Evolutionary conservation across 352 stramenopile genomes (phyloP).

Genomic region (Phytophthora sansomeana): DNA sequence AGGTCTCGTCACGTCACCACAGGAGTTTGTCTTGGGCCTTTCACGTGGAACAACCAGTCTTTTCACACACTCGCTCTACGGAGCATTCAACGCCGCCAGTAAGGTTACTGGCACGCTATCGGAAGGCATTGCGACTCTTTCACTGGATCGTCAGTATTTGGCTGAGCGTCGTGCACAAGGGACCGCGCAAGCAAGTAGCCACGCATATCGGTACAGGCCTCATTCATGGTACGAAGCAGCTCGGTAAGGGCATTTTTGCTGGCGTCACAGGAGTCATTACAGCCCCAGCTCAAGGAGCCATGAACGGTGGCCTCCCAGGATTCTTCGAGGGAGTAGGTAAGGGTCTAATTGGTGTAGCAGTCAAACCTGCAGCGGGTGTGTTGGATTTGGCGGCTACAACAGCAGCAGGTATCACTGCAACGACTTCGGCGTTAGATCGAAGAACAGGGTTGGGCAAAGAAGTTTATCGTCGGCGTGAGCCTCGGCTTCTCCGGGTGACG

Average conservation of each 20-base stretch:
- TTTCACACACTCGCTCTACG: conserved; percentile 91
- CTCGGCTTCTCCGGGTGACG: conserved; percentile 76
- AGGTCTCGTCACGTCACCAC: conserved; percentile 85
- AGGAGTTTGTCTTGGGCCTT: conserved; percentile 90
- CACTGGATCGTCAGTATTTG: conserved; percentile 91
- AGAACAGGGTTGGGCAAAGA: conserved; percentile 60
- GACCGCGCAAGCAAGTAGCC: conserved; percentile 79
- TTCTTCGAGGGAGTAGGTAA: conserved; percentile 92
- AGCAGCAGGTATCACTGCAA: conserved; percentile 86
- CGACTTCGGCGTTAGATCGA: conserved; percentile 83
- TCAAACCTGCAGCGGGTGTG: conserved; percentile 90
- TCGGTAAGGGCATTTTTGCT: conserved; percentile 91
- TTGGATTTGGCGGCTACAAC: conserved; percentile 83
- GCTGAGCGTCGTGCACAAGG: conserved; percentile 74
- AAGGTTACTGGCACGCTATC: conserved; percentile 95
- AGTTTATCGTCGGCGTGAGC: conserved; percentile 51
- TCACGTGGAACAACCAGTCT: conserved; percentile 90
- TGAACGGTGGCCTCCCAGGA: conserved; percentile 89
- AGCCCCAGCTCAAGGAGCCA: conserved; percentile 88
- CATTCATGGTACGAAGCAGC: conserved; percentile 90
- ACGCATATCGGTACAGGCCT: conserved; percentile 88
- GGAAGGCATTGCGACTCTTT: conserved; percentile 90
- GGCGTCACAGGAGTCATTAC: conserved; percentile 93
- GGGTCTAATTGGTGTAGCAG: conserved; percentile 86
- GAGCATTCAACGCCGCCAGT: conserved; percentile 93